Evolutionary conservation across 2,329 filamentous ascomycete species (phyloP).

Genomic region (Epichloe sibirici): DNA sequence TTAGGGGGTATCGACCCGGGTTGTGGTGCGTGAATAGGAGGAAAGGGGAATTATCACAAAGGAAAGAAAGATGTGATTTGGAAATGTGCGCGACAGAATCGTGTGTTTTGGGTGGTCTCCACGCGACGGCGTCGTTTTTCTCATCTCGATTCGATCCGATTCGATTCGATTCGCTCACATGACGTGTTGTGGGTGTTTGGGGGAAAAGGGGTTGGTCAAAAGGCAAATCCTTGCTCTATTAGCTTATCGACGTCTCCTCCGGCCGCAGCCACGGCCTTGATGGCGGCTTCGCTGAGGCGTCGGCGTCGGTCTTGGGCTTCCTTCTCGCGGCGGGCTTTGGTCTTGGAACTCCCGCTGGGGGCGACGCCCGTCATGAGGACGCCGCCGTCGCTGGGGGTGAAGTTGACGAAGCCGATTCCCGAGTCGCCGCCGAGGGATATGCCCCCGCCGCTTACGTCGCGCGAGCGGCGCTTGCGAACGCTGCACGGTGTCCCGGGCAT

Average conservation of each 20-base stretch:
- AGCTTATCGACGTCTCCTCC: slow-evolving; percentile 53
- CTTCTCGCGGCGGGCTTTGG: slow-evolving; percentile 81
- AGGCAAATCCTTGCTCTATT: slow-evolving; percentile 36
- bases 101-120: no score
- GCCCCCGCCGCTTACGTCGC: slow-evolving; percentile 21
- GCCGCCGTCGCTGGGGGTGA: slow-evolving; percentile 65
- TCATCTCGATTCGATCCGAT: no score
- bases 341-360: slow-evolving; percentile 83
- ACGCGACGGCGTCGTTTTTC: no score
- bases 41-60: no score
- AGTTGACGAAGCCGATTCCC: slow-evolving; percentile 68
- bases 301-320: slow-evolving; percentile 70
- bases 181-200: neutral
- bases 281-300: slow-evolving; percentile 53
- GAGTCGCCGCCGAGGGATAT: slow-evolving; percentile 16
- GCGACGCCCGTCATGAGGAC: slow-evolving; percentile 83
- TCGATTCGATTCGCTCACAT: no score
- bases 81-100: neutral
- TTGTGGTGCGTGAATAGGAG: no score
- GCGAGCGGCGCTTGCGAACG: slow-evolving; percentile 27
- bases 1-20: neutral
- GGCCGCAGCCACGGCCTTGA: slow-evolving; percentile 56
- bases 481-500: slow-evolving; percentile 28
- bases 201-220: slow-evolving; percentile 14
- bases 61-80: neutral